Base-by-base conservation (phyloP, 805 yeast species). In the Metschnikowia koreensis region DNA sequence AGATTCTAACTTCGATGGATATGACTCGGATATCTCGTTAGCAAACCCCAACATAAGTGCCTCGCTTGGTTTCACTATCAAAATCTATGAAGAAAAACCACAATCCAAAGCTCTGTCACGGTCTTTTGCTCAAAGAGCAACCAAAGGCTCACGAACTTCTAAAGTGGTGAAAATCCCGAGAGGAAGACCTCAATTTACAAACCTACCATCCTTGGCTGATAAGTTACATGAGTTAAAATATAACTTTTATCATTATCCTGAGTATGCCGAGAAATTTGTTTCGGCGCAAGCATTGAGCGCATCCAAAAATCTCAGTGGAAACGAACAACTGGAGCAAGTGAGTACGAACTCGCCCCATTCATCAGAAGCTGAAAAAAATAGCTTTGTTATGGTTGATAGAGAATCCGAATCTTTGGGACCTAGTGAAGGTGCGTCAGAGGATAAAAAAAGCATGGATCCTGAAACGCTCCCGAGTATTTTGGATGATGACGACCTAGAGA, bases 21-120 rank as follows among this genome's bases (percentile, higher is more conserved):
- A 70, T 55, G 74, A 71, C 28, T 76, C 82, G 0, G 81, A 75
- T 55, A 65, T 79, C 2, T 81, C 85, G 0, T 57, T 79, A 26
- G 83, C 85, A 0, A 75, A 78, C 53, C 84, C 85, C 0, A 74
- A 74, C 46, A 63, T 79, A 6, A 71, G 80, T 17, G 82, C 79
- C 3, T 74, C 76, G 44, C 71, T 70, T 59, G 83, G 78, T 0
- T 82, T 82, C 57, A 67, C 69, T 7, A 68, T 82, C 29, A 80
- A 76, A 56, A 38, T 71, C 17, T 69, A 67, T 58, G 75, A 71
- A 48, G 48, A 5, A 54, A 40, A 36, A 11, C 5, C 46, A 12
- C 45, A 31, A 12, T 31, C 45, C 11, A 40, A 39, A n/a, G 6
- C 41, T 31, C 38, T 22, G 39, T 12, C 31, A 5, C 16, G 16